These are phyloP conservation scores for Ceratocystis huliohia DNA, from an alignment of 2,329 filamentous ascomycete genomes.

Conservation along the genomic window DNA sequence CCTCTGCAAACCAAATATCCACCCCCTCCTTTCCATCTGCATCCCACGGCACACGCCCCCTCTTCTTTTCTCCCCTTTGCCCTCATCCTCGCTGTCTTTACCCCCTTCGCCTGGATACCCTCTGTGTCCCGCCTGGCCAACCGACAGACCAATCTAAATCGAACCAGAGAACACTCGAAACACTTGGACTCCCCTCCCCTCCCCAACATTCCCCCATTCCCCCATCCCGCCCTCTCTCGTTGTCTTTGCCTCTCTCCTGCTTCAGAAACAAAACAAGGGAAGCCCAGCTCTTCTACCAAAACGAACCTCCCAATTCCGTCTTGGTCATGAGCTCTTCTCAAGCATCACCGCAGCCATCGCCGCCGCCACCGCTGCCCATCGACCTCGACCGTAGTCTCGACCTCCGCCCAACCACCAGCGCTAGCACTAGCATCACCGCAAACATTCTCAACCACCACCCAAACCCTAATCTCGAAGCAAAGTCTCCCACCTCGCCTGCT, in stretches of 20 bases:
- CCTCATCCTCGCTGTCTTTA: not conserved
- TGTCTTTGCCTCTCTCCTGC: not conserved
- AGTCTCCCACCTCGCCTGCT: conserved; percentile 18
- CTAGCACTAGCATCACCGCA: not conserved
- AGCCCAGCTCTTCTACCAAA: not conserved
- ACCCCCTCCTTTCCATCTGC: not conserved
- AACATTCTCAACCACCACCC: not conserved
- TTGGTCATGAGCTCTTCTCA: conserved; percentile 8
- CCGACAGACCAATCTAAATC: not conserved
- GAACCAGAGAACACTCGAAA: not conserved
- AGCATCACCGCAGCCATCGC: not conserved
- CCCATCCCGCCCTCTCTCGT: not conserved
- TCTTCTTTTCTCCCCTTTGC: not conserved
- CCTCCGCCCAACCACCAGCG: not conserved
- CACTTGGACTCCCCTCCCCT: not conserved
- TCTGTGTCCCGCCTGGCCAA: not conserved
- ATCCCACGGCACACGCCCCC: not conserved
- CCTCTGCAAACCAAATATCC: not conserved
- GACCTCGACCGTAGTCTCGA: not conserved
- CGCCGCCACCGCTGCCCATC: not conserved
- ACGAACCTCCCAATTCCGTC: not conserved
- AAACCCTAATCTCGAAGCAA: conserved; percentile 12
- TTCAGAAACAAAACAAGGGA: conserved; percentile 5
- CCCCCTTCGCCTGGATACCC: not conserved
- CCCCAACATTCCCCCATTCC: not conserved